phyloP scores from a whole-genome alignment of 305 asterid species.

The Nicotiana rustica region DNA sequence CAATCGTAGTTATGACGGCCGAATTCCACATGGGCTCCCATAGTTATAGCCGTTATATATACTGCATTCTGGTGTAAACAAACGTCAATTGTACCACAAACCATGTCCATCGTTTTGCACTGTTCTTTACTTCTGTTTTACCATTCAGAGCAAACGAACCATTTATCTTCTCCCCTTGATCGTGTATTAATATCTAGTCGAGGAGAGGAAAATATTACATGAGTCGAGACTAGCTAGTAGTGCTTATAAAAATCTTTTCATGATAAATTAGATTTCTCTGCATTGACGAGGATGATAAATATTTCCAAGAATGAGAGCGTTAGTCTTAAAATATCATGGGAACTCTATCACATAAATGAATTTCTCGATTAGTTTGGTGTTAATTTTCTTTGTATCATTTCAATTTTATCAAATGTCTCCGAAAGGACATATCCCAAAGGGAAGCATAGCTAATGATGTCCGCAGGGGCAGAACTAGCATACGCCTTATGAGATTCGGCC shows the following conservation, averaged over 20 bases:
- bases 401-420: not conserved
- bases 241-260: not conserved
- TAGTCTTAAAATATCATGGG: not conserved
- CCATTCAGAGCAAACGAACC: not conserved
- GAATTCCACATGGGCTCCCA: not conserved
- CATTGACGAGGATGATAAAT: not conserved
- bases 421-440: not conserved
- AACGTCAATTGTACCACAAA: constrained; percentile 24
- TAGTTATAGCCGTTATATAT: not conserved
- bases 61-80: constrained; percentile 7
- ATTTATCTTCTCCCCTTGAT: not conserved
- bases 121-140: constrained; percentile 11
- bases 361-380: not conserved
- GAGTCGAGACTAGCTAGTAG: not conserved
- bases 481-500: too few species aligned
- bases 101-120: not conserved
- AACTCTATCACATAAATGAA: not conserved
- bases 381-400: not conserved
- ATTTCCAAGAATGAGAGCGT: not conserved
- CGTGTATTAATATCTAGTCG: not conserved
- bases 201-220: too few species aligned
- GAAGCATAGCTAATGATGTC: not conserved
- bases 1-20: not conserved
- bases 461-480: too few species aligned
- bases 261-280: not conserved